Evolutionary conservation across 352 stramenopile genomes (phyloP).

Genomic region (Pythium plurisporium): DNA sequence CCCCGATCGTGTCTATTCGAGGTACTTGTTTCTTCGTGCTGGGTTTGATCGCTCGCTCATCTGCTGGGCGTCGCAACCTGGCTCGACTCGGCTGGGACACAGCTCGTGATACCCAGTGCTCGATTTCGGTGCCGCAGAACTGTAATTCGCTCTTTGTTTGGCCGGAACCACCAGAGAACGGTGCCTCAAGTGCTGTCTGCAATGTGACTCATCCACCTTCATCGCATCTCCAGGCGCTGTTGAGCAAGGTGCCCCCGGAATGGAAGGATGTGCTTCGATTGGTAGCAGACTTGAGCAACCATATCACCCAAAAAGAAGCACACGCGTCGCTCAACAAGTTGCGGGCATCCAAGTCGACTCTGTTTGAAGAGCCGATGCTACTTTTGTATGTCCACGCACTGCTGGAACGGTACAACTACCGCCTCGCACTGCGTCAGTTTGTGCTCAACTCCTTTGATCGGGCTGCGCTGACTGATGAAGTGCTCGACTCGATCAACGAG

Average conservation of each 20-base stretch:
- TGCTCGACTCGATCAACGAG: constrained; percentile 59
- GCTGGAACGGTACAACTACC: constrained; percentile 83
- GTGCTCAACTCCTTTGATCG: constrained; percentile 84
- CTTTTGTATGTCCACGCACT: constrained; percentile 79
- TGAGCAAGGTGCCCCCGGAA: constrained; percentile 64
- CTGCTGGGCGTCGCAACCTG: constrained; percentile 54
- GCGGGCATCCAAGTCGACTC: constrained; percentile 49
- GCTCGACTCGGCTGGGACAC: constrained; percentile 76
- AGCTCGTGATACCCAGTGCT: constrained; percentile 59
- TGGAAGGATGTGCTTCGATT: constrained; percentile 76
- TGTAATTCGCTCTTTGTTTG: constrained; percentile 80
- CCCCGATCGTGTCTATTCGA: constrained; percentile 75
- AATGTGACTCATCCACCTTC: constrained; percentile 57
- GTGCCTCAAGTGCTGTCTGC: constrained; percentile 18
- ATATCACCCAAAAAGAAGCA: constrained; percentile 88
- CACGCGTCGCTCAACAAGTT: constrained; percentile 84
- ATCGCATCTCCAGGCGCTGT: constrained; percentile 59
- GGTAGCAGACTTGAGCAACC: constrained; percentile 83
- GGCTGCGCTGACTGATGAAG: constrained; percentile 63
- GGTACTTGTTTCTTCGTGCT: constrained; percentile 87
- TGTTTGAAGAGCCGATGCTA: constrained; percentile 84
- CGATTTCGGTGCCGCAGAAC: constrained; percentile 79
- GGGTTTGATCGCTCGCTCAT: constrained; percentile 65
- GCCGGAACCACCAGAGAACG: constrained; percentile 34
- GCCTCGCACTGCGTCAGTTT: constrained; percentile 80